Evolutionary conservation across 768 basidiomycete species (phyloP).

Genomic region (Asterophora parasitica): DNA sequence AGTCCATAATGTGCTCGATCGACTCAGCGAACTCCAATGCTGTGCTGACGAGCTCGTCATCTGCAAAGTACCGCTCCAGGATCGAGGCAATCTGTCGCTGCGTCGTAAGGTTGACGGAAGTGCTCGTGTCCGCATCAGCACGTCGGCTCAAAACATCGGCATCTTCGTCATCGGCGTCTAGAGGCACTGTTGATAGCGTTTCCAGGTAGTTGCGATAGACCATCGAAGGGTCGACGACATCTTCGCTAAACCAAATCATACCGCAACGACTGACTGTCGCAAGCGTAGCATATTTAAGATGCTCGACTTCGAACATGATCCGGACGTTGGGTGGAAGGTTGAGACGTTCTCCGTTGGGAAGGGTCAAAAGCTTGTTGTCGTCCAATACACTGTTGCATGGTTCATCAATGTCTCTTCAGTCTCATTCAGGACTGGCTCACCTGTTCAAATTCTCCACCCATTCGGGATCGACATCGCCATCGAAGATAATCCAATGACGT

Average conservation of each 20-base stretch:
- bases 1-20: constrained; percentile 99
- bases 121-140: constrained; percentile 46
- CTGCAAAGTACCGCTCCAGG: constrained; percentile 77
- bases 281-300: constrained; percentile 92
- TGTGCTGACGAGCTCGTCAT: constrained; percentile 74
- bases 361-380: constrained; percentile 94
- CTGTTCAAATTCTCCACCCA: constrained; percentile 99
- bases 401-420: constrained; percentile 1
- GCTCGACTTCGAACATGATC: constrained; percentile 99
- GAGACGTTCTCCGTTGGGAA: constrained; percentile 97
- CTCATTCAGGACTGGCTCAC: constrained; percentile 36
- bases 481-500: constrained; percentile 99
- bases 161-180: constrained; percentile 92
- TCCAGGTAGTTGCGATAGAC: constrained; percentile 85
- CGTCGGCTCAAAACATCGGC: constrained; percentile 61
- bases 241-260: constrained; percentile 99
- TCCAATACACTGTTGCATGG: constrained; percentile 76
- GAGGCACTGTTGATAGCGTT: constrained; percentile 63
- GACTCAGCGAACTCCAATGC: constrained; percentile 77
- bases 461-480: constrained; percentile 99
- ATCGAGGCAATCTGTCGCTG: constrained; percentile 74
- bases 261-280: constrained; percentile 99
- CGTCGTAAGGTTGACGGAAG: constrained; percentile 60
- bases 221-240: constrained; percentile 89
- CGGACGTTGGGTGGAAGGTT: constrained; percentile 95